Evolutionary conservation across 1,284 basidiomycete species (phyloP), one percentile per base, ranked within the genome.

Genomic region (Ceratobasidium sp.): DNA sequence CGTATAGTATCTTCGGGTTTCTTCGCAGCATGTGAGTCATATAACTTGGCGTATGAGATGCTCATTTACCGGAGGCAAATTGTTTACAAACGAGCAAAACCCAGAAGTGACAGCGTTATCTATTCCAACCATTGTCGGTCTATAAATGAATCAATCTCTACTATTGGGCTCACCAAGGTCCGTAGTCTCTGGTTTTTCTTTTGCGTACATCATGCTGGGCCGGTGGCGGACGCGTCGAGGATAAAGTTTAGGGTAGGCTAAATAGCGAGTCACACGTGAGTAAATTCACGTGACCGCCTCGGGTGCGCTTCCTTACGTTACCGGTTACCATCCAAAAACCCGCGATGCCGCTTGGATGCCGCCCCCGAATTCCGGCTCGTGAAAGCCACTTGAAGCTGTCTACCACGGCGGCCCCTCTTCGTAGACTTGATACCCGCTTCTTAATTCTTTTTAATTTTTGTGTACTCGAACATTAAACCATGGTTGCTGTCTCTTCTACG

Each of bases 1-100:
- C 96, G 90, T 57, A 98, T 87, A 2, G 92, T 92, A 25, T 85
- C 87, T 3, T 85, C 83, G 0, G 84, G 79, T 76, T 84, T 84
- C 83, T 86, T 76, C 7, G 15, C 46, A 74, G 25, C 5, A 19
- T 67, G 17, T 64, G 49, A 59, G 32, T 22, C 13, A 56, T 44
- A 32, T 15, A 17, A 66, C 32, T 32, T 32, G 29, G 17, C 22
- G 49, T 15, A 29, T 1, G 49, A 75, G 46, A 25, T 52, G 29
- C 22, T 43, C 4, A 57, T 51, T 61, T n/a, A 77, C 79, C 70
- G 76, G 76, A 1, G 84, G 83, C 81, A 86, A 82, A 29, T 80
- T 80, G 40, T 83, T 82, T 22, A 86, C 83, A 76, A 85, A 85
- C 40, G 82, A 80, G 77, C 82, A 84, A 79, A 86, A 86, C 7